Base-by-base conservation (phyloP, 345 rosid genomes). In the Salix exigua region DNA sequence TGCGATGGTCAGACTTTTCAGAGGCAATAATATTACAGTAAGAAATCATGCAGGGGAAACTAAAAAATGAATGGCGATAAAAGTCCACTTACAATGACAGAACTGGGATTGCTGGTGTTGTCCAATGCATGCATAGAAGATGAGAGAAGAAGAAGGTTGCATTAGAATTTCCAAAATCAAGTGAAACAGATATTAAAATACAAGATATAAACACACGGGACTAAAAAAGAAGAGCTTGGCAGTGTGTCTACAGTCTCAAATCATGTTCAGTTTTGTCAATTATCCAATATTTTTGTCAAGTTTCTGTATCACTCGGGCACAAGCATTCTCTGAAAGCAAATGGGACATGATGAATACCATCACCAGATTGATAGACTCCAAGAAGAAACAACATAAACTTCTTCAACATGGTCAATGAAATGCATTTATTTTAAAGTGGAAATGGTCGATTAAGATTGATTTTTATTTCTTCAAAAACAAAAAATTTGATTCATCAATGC, bases 101-200 rank as follows among this genome's bases (percentile, higher is more conserved):
- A 80, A 96, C 89, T 77, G 99, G 99, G 80, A 96, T 96, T 77
- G 97, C 99, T 96, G 98, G 80, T 73, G 83, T 81, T 50, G 70
- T 85, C 87, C 77, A 66, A 80, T 69, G 79, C 86, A 84, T 72
- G 82, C 84, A 86, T 69, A 79, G 75, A 81, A 82, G 60, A 81
- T 67, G 70, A 71, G 64, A 79, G 82, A 81, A 77, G 72, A 76
- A 78, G 40, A 83, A 71, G 79, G 64, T 77, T 7, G 60, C 26
- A 70, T 86, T 79, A 89, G 87, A 62, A 78, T 81, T 71, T 48
- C 46, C 23, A 21, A 62, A 40, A 11, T 78, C 63, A 73, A 62
- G 40, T 16, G 1, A 62, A 14, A 68, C 18, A 18, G 37, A 33
- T 53, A 62, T 42, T 67, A 18, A 81, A 60, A 67, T 25, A 58